Evolutionary conservation across 306 rosid species (phyloP).

Genomic region (Cucurbita moschata): DNA sequence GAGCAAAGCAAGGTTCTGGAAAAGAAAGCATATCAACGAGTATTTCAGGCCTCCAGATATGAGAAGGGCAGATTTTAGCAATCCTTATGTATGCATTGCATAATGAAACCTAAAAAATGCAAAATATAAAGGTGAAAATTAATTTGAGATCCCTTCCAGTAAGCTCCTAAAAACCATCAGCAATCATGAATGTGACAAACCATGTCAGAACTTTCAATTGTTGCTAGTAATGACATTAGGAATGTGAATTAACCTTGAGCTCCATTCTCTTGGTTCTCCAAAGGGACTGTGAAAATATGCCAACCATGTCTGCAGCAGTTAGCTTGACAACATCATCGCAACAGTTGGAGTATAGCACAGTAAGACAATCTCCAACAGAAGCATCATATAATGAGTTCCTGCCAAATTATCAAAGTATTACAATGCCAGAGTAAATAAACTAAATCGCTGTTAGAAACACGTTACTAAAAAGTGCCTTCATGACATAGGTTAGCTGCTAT

Average conservation of each 20-base stretch:
- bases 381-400: conserved; percentile 63
- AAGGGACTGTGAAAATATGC: conserved; percentile 41
- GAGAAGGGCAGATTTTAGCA: conserved; percentile 61
- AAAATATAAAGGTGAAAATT: neutral
- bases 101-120: conserved; percentile 51
- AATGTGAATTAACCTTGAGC: conserved; percentile 58
- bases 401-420: conserved; percentile 24
- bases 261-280: conserved; percentile 69
- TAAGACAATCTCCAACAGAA: conserved; percentile 71
- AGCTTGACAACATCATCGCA: conserved; percentile 56
- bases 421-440: neutral
- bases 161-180: conserved; percentile 14
- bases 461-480: neutral
- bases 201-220: conserved; percentile 13
- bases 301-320: conserved; percentile 64
- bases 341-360: conserved; percentile 50
- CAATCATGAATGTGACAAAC: conserved; percentile 8
- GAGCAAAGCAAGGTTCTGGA: conserved; percentile 44
- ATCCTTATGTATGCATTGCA: conserved; percentile 66
- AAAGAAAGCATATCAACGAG: conserved; percentile 43
- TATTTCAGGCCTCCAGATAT: conserved; percentile 75
- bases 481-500: neutral
- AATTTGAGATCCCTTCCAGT: conserved; percentile 14
- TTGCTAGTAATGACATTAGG: conserved; percentile 13
- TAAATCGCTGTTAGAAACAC: neutral